Percentiles rank a stretch among this genome's conserved stretches.
Evolutionary conservation across 1,284 basidiomycete species (phyloP).

Genomic region (Ceratobasidium sp.): DNA sequence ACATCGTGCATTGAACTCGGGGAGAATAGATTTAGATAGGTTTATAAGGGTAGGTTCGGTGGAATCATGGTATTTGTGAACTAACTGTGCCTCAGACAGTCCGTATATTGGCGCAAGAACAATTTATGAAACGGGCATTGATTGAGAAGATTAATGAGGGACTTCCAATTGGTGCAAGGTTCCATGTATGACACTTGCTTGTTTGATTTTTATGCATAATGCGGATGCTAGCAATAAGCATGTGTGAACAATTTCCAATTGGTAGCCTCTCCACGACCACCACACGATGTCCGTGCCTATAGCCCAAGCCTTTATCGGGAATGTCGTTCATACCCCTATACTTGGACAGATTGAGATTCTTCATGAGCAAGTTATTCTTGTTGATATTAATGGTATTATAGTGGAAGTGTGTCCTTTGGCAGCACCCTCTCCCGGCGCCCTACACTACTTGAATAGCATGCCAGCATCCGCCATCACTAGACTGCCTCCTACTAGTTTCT

Average conservation of each 20-base stretch:
- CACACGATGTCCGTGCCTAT: constrained; percentile 32
- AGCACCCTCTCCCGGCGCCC: constrained; percentile 21
- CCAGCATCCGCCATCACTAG: constrained; percentile 35
- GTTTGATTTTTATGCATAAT: constrained; percentile 16
- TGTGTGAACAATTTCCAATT: constrained; percentile 29
- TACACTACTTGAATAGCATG: constrained; percentile 26
- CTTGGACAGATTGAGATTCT: constrained; percentile 45
- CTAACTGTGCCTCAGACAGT: constrained; percentile 64
- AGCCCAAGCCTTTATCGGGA: constrained; percentile 36
- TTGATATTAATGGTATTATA: constrained; percentile 41
- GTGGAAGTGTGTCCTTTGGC: constrained; percentile 31
- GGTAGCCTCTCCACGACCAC: neutral
- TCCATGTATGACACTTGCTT: constrained; percentile 15
- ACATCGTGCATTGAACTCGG: constrained; percentile 89
- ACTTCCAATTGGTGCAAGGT: constrained; percentile 60
- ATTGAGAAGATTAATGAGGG: constrained; percentile 83
- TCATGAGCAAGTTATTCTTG: constrained; percentile 32
- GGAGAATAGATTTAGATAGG: constrained; percentile 89
- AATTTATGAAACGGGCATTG: constrained; percentile 90
- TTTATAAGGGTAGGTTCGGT: constrained; percentile 77
- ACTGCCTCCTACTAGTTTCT: constrained; percentile 63
- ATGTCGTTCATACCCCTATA: constrained; percentile 37
- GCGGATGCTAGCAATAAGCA: neutral
- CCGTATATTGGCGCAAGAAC: constrained; percentile 88
- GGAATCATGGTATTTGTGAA: neutral